A percentile compares a stretch with the other conserved stretches of the same genome.
Conservation (phyloP, 805 yeast genomes). For the Metschnikowia rubicola region DNA sequence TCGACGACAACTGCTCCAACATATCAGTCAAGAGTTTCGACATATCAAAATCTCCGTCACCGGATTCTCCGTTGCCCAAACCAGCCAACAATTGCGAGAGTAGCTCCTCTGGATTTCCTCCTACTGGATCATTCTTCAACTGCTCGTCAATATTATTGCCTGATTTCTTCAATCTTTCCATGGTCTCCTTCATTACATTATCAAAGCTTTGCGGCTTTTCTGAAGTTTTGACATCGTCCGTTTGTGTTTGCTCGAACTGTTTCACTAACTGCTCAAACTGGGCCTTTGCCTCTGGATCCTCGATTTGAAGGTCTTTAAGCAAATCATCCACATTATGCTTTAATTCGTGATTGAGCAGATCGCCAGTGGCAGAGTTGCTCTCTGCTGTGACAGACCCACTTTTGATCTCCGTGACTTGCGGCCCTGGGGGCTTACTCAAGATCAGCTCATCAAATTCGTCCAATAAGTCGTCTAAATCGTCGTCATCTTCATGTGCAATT, state of each 20-base stretch:
- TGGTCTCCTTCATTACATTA: constrained; percentile 73
- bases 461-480: constrained; percentile 77
- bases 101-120: constrained; percentile 48
- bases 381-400: constrained; percentile 6
- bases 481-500: constrained; percentile 40
- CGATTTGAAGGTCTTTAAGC: constrained; percentile 45
- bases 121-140: constrained; percentile 43
- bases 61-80: constrained; percentile 37
- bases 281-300: constrained; percentile 49
- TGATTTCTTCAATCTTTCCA: constrained; percentile 73
- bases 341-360: constrained; percentile 32
- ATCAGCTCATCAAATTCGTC: constrained; percentile 81
- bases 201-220: constrained; percentile 50
- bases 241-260: constrained; percentile 36
- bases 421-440: constrained; percentile 59
- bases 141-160: constrained; percentile 67
- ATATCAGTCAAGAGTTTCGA: constrained; percentile 64
- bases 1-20: constrained; percentile 78
- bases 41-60: constrained; percentile 52
- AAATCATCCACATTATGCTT: constrained; percentile 39
- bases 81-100: constrained; percentile 58
- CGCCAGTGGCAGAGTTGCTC: constrained; percentile 14
- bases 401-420: constrained; percentile 21
- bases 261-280: constrained; percentile 49
- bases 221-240: constrained; percentile 29